These are phyloP conservation scores for Eleusine indica DNA, from an alignment of 176 grass and related monocot species.

Conservation along the genomic window DNA sequence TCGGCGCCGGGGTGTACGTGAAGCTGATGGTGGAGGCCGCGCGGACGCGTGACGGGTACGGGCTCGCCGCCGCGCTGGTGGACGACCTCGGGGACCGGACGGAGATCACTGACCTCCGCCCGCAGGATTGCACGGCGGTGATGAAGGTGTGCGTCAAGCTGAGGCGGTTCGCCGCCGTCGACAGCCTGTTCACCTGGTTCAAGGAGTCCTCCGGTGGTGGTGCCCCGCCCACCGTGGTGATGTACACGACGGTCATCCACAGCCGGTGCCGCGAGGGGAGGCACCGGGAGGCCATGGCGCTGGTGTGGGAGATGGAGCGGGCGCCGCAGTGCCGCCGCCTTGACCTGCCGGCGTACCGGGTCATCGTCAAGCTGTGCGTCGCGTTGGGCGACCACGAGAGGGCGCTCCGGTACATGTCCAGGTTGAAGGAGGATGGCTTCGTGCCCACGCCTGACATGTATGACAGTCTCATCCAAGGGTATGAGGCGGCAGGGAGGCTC, in stretches of 20 bases:
- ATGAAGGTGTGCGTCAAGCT: conserved; percentile 93
- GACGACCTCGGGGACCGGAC: conserved; percentile 62
- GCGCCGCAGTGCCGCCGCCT: conserved; percentile 54
- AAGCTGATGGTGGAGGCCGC: conserved; percentile 72
- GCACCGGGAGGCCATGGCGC: conserved; percentile 67
- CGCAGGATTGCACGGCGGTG: conserved; percentile 68
- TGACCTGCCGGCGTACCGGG: conserved; percentile 82
- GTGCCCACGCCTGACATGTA: conserved; percentile 69
- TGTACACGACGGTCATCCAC: conserved; percentile 89
- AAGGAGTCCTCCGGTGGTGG: conserved; percentile 35
- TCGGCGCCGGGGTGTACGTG: conserved; percentile 50
- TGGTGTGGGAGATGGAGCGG: conserved; percentile 89
- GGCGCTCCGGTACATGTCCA: conserved; percentile 60
- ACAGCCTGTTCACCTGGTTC: conserved; percentile 82
- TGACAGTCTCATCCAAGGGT: conserved; percentile 53
- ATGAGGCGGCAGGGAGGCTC: conserved; percentile 51
- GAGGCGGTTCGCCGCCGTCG: conserved; percentile 55
- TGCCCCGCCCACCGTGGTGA: conserved; percentile 57
- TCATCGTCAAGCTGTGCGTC: conserved; percentile 69
- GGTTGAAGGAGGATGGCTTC: conserved; percentile 81
- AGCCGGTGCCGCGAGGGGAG: conserved; percentile 57
- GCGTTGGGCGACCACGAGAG: conserved; percentile 63
- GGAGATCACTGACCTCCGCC: conserved; percentile 46
- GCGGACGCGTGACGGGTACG: conserved; percentile 66
- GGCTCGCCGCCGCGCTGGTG: conserved; percentile 58